Conservation (phyloP, 2,329 filamentous ascomycete genomes). For the Coleophoma cylindrospora region DNA sequence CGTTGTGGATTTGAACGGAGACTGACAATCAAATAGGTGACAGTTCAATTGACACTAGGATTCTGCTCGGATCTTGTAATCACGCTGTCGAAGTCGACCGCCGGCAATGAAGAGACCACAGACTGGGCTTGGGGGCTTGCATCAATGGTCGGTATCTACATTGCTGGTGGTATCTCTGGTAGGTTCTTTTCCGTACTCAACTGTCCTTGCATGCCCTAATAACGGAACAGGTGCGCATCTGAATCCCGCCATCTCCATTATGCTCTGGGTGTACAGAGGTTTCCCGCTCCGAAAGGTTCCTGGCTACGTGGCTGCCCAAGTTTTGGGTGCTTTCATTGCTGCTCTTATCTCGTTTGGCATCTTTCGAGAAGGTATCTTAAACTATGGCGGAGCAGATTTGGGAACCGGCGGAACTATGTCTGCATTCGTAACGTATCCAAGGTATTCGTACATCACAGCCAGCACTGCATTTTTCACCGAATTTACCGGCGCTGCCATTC, state of each 20-base stretch:
- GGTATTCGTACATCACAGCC: conserved; percentile 30
- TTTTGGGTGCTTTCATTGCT: conserved; percentile 46
- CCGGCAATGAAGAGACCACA: conserved; percentile 37
- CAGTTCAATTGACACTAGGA: conserved; percentile 35
- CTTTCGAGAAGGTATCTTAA: conserved; percentile 31
- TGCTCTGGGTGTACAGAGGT: conserved; percentile 43
- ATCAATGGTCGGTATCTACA: conserved; percentile 44
- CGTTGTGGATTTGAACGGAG: background rate
- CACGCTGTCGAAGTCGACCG: conserved; percentile 12
- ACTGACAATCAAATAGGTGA: conserved; percentile 10
- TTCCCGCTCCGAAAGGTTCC: conserved; percentile 46
- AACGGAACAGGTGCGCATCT: conserved; percentile 32
- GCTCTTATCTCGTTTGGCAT: conserved; percentile 39
- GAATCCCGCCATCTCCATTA: conserved; percentile 36
- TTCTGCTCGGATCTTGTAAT: conserved; percentile 44
- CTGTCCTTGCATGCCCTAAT: no score
- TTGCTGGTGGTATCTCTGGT: conserved; percentile 38
- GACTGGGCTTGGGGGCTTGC: conserved; percentile 48
- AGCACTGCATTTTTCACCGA: conserved; percentile 41
- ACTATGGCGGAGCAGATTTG: conserved; percentile 14
- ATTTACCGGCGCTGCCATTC: conserved; percentile 35
- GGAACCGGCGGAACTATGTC: conserved; percentile 26
- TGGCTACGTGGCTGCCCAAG: conserved; percentile 45
- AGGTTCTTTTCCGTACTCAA: no score
- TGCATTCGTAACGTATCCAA: conserved; percentile 39